These are phyloP conservation scores for Plasmodium fragile DNA, from an alignment of 169 alveolate species.

Conservation along the genomic window DNA sequence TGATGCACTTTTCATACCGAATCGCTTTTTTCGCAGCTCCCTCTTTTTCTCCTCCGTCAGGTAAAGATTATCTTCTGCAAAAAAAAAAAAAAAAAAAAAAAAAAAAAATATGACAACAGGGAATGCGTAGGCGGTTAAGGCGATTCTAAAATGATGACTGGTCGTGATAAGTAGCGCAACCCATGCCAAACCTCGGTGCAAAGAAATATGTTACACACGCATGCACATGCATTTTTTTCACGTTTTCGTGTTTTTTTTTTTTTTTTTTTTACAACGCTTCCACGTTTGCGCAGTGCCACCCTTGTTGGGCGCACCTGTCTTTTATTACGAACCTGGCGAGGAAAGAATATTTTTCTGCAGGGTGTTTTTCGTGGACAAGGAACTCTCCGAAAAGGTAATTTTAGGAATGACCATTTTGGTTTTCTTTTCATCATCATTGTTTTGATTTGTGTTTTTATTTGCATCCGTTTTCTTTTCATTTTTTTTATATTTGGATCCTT, in stretches of 20 bases:
- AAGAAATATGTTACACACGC: background rate
- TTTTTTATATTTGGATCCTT: constrained; percentile 17
- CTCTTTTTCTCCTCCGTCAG: constrained; percentile 67
- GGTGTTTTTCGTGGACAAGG: constrained; percentile 28
- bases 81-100: constrained; percentile 11
- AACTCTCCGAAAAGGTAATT: constrained; percentile 56
- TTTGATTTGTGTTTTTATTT: constrained; percentile 7
- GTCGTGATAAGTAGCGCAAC: background rate
- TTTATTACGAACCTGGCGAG: constrained; percentile 3
- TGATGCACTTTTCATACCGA: constrained; percentile 28
- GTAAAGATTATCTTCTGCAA: constrained; percentile 16
- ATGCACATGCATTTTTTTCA: background rate
- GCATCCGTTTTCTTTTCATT: background rate
- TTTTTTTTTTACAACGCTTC: too few relatives aligned
- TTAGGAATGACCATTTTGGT: constrained; percentile 33
- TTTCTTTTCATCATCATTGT: constrained; percentile 7
- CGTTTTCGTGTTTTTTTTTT: too few relatives aligned
- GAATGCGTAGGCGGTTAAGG: background rate
- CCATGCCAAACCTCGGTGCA: background rate
- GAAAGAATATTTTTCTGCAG: constrained; percentile 43
- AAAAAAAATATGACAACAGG: background rate
- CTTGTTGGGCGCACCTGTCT: background rate
- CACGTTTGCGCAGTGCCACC: background rate
- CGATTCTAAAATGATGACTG: background rate
- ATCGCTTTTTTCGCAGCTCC: constrained; percentile 56